Base-by-base conservation (phyloP, 116 monocot genomes). In the Trichopus zeylanicus region DNA sequence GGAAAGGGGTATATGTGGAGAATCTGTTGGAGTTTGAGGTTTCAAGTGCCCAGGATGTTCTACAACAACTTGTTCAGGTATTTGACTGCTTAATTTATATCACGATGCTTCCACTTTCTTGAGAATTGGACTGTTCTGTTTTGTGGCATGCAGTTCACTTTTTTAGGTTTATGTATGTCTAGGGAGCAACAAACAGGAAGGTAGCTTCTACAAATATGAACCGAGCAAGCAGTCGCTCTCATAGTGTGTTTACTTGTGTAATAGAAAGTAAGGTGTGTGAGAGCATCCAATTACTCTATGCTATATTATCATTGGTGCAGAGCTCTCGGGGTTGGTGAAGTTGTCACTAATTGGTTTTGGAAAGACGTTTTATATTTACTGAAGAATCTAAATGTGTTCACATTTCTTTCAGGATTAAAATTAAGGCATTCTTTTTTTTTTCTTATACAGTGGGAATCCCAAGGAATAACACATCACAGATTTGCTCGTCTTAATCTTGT, bases 181-280 rank as follows among this genome's bases (percentile, higher is more conserved):
- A 98, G 97, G 97, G 97, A 42, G 76, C 97, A 60, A 70, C 97
- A 68, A 98, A 91, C 60, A 74, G 97, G 63, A 98, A 98, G 75
- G 97, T 98, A 24, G 87, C 91, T 59, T 59, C 97, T 20, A 98
- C 97, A 51, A 98, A 91, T 71, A 98, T 98, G 91, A 98, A 98
- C 49, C 60, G 80, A 70, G 97, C 91, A 51, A 98, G 97, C 55
- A 98, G 97, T 39, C 87, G 97, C 53, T 98, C 97, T 55, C 97
- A 98, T 71, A 91, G 97, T 75, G 91, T 98, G 62, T 98, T 98
- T 70, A 98, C 91, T 28, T 98, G 91, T 66, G 62, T 80, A 26
- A 91, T 98, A 26, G 97, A 98, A 70, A 98, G 97, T 62, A 98
- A 98, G 91, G 97, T 98, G 32, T 29, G 69, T 55, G 26, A 48